A percentile compares a stretch with the other conserved stretches of the same genome.
These are phyloP conservation scores for Cryptococcus amylolentus DNA, from an alignment of 1,284 basidiomycete genomes.

Conservation along the genomic window DNA sequence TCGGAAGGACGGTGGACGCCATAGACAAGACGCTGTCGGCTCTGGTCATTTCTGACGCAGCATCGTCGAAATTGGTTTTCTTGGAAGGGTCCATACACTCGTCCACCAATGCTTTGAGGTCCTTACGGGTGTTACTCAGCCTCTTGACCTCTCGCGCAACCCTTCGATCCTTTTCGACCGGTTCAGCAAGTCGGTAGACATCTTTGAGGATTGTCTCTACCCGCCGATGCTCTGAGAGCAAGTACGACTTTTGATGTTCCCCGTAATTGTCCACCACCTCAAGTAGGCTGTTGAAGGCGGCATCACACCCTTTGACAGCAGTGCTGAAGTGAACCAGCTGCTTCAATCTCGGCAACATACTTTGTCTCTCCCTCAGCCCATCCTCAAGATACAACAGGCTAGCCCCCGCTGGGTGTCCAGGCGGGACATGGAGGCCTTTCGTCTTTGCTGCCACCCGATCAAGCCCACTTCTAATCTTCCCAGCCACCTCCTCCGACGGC, in stretches of 20 bases:
- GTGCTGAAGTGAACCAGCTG: constrained; percentile 16
- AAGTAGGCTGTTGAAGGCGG: constrained; percentile 23
- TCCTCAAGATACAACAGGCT: not conserved
- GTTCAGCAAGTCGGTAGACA: not conserved
- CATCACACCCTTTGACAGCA: constrained; percentile 21
- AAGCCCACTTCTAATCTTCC: not conserved
- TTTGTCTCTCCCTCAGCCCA: not conserved
- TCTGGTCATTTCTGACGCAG: constrained; percentile 1
- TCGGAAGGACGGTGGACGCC: not conserved
- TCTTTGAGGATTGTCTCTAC: too few relatives aligned
- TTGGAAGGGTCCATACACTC: constrained; percentile 8
- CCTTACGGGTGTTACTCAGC: constrained; percentile 16
- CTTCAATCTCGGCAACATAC: constrained; percentile 9
- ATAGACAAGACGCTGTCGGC: constrained; percentile 1
- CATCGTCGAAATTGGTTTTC: not conserved
- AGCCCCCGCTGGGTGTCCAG: not conserved
- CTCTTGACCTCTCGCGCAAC: constrained; percentile 22
- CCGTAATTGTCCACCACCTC: constrained; percentile 19
- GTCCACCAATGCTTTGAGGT: constrained; percentile 20
- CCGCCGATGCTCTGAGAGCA: not conserved
- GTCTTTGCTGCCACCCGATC: not conserved
- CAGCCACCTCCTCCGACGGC: not conserved
- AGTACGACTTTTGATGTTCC: not conserved
- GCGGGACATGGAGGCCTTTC: not conserved
- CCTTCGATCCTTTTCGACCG: constrained; percentile 18